These are phyloP conservation scores for Neoarthrinium moseri DNA, from an alignment of 2,329 filamentous ascomycete genomes.

Conservation along the genomic window DNA sequence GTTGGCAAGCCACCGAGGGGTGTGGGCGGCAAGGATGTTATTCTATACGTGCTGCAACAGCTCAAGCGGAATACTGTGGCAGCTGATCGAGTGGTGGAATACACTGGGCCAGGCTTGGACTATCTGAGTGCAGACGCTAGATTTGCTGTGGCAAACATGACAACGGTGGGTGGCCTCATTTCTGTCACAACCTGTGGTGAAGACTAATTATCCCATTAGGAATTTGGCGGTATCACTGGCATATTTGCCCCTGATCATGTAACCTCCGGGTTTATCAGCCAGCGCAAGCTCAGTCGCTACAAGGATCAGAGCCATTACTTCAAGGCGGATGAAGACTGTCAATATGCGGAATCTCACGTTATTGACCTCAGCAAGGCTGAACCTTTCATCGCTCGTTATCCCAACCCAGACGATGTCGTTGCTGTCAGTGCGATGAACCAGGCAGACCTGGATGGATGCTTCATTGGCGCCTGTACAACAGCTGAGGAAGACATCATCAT, in stretches of 20 bases:
- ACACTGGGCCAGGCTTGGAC: conserved; percentile 36
- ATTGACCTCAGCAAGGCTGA: conserved; percentile 37
- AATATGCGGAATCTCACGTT: conserved; percentile 33
- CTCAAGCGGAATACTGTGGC: conserved; percentile 46
- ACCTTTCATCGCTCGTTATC: conserved; percentile 37
- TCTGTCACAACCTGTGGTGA: conserved; percentile 37
- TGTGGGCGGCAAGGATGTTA: conserved; percentile 44
- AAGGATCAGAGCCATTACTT: conserved; percentile 35
- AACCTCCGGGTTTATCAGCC: conserved; percentile 32
- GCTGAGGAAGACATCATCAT: conserved; percentile 43
- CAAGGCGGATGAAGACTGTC: conserved; percentile 33
- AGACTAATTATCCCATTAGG: conserved; percentile 15
- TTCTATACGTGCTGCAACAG: conserved; percentile 40
- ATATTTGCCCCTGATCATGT: conserved; percentile 38
- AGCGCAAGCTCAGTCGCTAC: conserved; percentile 30
- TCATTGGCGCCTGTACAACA: conserved; percentile 47
- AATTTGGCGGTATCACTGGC: conserved; percentile 42
- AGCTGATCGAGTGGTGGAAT: conserved; percentile 42
- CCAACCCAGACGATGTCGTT: conserved; percentile 41
- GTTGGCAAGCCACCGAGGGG: conserved; percentile 32
- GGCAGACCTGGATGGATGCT: conserved; percentile 37
- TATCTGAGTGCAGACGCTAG: conserved; percentile 40
- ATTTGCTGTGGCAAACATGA: conserved; percentile 48
- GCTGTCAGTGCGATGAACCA: conserved; percentile 32
- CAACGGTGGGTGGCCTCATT: conserved; percentile 39